Evolutionary conservation across 768 basidiomycete genomes (phyloP), one percentile per base, ranked within the genome.

Genomic region (Xerocomus brunneocitrinus): DNA sequence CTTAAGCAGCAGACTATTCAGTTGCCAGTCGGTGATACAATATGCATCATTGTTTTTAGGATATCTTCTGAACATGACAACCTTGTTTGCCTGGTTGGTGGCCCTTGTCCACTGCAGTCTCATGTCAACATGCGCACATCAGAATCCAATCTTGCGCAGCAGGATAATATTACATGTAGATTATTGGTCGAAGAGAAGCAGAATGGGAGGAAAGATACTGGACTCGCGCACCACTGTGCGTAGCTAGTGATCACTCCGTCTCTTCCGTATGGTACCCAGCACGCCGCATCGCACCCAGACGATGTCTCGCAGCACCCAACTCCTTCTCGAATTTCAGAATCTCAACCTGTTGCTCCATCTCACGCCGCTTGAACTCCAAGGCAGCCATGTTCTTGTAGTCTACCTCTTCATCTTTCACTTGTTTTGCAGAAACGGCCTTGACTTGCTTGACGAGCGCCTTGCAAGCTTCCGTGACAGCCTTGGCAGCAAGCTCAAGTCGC

Each of bases 261-360:
- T 91, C 89, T 62, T 89, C 81, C 30, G 89, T 89, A 68, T 93
- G 91, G 64, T 93, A 93, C 65, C 91, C 91, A 48, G 91, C 91
- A 43, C 90, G 80, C 61, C 91, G 80, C 90, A 93, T 92, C 19
- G 82, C 83, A 28, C 91, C 91, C 52, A 93, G 71, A 57, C 81
- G 79, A 68, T 89, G 87, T 56, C 91, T 81, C 19, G 91, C 89
- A 42, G 85, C 94, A 22, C 89, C 89, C 35, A 99, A 76, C 0
- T 98, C 94, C 75, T 97, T 97, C 77, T 98, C 97, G 62, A 98
- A 71, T 67, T 87, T 94, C 60, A 99, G 76, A 60, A 99, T 97
- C 69, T 95, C 91, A n/a, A 98, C 97, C 71, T 98, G 95, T 65
- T 95, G 93, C 74, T 98, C 97, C 94, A 99, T 98, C 80, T 98